These are phyloP conservation scores for Populus euphratica DNA, from an alignment of 345 rosid species.

Conservation along the genomic window DNA sequence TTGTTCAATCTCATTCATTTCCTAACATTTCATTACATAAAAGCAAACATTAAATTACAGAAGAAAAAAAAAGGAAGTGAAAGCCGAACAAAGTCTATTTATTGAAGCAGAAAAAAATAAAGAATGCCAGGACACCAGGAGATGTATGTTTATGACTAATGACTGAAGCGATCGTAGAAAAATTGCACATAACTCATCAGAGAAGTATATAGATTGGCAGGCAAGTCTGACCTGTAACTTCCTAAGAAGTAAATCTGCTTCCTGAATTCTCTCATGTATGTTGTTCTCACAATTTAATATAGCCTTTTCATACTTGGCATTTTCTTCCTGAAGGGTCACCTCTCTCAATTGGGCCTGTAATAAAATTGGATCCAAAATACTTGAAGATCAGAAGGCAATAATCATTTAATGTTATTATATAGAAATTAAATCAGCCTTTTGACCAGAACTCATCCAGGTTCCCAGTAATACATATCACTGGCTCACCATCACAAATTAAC, in stretches of 20 bases:
- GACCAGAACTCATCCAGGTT: not conserved
- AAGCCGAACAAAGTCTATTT: not conserved
- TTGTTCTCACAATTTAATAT: slow-evolving; percentile 65
- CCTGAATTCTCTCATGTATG: slow-evolving; percentile 64
- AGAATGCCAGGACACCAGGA: not conserved
- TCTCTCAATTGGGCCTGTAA: slow-evolving; percentile 73
- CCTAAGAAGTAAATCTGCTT: slow-evolving; percentile 49
- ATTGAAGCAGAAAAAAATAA: not conserved
- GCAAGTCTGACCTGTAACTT: slow-evolving; percentile 55
- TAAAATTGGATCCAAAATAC: slow-evolving; percentile 8
- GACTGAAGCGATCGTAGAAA: not conserved
- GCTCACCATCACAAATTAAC: not conserved
- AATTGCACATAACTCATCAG: not conserved
- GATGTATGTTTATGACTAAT: not conserved
- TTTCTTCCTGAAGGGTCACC: slow-evolving; percentile 66
- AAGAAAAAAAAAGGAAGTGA: not conserved
- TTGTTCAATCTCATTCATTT: slow-evolving; percentile 58
- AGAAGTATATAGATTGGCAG: not conserved
- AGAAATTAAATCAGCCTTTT: not conserved
- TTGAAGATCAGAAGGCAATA: not conserved
- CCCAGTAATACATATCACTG: not conserved
- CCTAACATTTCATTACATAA: slow-evolving; percentile 35
- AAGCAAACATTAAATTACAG: not conserved
- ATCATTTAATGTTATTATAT: not conserved
- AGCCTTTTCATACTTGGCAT: slow-evolving; percentile 71